These are phyloP conservation scores for Phytopythium montanum DNA, from an alignment of 352 stramenopile species.

Conservation along the genomic window DNA sequence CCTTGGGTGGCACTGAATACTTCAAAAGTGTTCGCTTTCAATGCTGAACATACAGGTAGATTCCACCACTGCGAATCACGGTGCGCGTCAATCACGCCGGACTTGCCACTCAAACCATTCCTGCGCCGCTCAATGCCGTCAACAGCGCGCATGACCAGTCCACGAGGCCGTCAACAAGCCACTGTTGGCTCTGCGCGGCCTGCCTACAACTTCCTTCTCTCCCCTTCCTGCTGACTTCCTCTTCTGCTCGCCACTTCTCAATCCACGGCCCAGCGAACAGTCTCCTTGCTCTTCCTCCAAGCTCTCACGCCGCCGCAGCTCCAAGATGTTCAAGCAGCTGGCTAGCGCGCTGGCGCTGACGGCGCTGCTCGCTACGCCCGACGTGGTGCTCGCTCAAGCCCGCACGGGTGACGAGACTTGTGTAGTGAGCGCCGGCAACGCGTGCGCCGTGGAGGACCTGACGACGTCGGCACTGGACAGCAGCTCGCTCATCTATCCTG, in stretches of 20 bases:
- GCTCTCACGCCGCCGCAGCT: neutral
- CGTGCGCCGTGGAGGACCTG: slow-evolving; percentile 49
- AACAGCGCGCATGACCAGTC: neutral
- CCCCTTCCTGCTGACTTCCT: neutral
- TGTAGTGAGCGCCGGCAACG: slow-evolving; percentile 41
- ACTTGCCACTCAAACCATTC: neutral
- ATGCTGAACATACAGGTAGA: neutral
- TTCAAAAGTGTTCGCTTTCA: neutral
- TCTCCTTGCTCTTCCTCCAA: neutral
- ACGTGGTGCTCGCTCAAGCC: slow-evolving; percentile 17
- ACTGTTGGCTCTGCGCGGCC: neutral
- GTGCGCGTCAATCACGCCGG: neutral
- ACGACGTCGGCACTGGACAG: slow-evolving; percentile 37
- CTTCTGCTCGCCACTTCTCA: neutral
- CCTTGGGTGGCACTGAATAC: neutral
- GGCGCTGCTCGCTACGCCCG: neutral
- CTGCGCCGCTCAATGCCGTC: neutral
- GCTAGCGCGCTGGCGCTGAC: neutral
- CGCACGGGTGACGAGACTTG: slow-evolving; percentile 52
- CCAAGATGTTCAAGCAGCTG: slow-evolving; percentile 5
- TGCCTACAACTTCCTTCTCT: neutral
- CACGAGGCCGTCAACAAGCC: neutral
- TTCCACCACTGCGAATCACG: neutral
- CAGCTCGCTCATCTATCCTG: slow-evolving; percentile 55
- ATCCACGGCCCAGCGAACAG: neutral